Base-by-base conservation (phyloP, 2,329 filamentous ascomycete genomes). In the Aspergillus sp. region DNA sequence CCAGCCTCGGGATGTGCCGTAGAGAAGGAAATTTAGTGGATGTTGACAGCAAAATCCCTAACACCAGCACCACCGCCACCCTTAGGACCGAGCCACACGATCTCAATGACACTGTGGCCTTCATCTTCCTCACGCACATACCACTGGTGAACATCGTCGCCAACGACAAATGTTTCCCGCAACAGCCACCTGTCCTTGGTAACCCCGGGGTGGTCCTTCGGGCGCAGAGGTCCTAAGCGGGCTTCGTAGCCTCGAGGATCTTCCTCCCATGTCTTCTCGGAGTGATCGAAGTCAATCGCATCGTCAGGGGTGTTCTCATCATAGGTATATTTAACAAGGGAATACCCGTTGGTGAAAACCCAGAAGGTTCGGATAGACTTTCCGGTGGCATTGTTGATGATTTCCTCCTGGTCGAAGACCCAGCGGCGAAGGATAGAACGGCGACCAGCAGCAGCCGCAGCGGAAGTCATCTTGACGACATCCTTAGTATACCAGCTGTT, bases 261-360 rank as follows among this genome's bases (percentile, higher is more conserved):
- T 42, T 76, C 75, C 11, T 74, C 71, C 75, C 75, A 78, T 15
- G 75, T 78, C 68, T 76, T 76, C 62, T 78, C 76, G n/a, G 69
- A 66, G 22, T 71, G 67, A 57, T 77, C 73, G 24, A 78, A 77
- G 62, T 76, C 71, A 57, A 77, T 74, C n/a, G 68, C 71, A 63
- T 75, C 69, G 49, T 75, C 70, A 2, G 72, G 67, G 4, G 70
- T 68, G 43, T 66, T 64, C 51, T 70, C 66, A 24, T 70, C 69
- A 43, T 76, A 71, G 2, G 73, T 76, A 57, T 78, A 78, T 59
- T 74, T 73, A 44, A 77, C 71, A 32, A 78, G 62, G 2, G 75
- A 78, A 60, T 77, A 76, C 20, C 76, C 76, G 55, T 78, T 78
- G 56, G 75, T 78, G 57, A 78, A 58, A 12, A 78, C 71, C 74